Evolutionary conservation across 257 asterid species (phyloP).

Genomic region (Coffea canephora): DNA sequence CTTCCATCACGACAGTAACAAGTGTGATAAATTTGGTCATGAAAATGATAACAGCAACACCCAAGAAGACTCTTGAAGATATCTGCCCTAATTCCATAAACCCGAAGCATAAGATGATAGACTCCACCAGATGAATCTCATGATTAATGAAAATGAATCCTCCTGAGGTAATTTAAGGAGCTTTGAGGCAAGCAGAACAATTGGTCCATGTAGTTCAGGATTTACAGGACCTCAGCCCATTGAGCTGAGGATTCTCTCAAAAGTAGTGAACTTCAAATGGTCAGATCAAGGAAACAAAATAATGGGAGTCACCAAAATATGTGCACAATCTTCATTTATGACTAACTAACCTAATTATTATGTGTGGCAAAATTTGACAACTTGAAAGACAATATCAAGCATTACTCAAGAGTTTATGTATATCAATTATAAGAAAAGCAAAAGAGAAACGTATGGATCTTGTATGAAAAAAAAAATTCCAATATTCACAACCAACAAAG

Average conservation of each 20-base stretch:
- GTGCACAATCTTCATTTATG: not conserved
- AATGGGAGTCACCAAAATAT: not conserved
- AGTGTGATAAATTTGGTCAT: not conserved
- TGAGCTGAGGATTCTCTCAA: not conserved
- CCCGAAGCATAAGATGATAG: not conserved
- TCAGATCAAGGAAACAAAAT: not conserved
- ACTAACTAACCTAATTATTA: not conserved
- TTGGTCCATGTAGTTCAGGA: not conserved
- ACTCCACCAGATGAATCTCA: not conserved
- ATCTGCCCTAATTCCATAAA: not conserved
- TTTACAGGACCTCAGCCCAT: not conserved
- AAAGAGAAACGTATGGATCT: not conserved
- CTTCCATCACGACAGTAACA: not conserved
- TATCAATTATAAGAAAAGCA: not conserved
- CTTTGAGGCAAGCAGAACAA: not conserved
- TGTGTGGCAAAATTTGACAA: too few species aligned
- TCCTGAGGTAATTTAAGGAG: not conserved
- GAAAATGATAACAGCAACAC: not conserved
- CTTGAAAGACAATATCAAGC: not conserved
- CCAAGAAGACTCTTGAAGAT: not conserved
- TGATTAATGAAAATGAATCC: not conserved
- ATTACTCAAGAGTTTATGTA: not conserved
- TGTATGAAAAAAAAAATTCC: too few species aligned
- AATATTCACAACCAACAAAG: slow-evolving; percentile 2
- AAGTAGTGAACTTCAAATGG: not conserved